Percentiles rank a stretch among this genome's conserved stretches.
These are phyloP conservation scores for Phytopythium vexans DNA, from an alignment of 352 stramenopile genomes.

Conservation along the genomic window DNA sequence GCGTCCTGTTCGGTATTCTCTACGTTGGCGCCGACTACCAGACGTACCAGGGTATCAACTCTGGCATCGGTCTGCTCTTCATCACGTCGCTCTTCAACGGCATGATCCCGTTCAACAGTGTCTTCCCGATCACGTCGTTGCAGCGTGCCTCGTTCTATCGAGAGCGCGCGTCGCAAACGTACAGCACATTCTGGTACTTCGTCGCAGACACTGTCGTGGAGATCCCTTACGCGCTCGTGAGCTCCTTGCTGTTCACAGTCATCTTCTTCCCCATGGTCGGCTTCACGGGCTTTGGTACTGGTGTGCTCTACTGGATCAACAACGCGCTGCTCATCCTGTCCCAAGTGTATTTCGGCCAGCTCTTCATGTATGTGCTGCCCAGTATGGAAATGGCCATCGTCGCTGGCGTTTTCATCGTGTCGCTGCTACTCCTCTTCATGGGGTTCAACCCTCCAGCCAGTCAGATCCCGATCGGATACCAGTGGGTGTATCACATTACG, in stretches of 20 bases:
- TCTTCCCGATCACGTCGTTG: conserved; percentile 66
- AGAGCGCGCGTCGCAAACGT: conserved; percentile 62
- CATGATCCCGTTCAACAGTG: conserved; percentile 60
- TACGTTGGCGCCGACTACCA: conserved; percentile 34
- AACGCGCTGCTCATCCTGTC: conserved; percentile 25
- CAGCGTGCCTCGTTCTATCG: conserved; percentile 76
- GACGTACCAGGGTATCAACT: conserved; percentile 38
- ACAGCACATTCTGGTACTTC: conserved; percentile 49
- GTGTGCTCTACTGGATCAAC: conserved; percentile 26
- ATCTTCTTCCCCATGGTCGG: conserved; percentile 32
- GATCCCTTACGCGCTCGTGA: conserved; percentile 29
- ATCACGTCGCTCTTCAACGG: conserved; percentile 75
- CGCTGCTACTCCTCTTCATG: conserved; percentile 16
- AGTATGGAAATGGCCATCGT: not conserved
- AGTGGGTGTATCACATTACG: conserved; percentile 13
- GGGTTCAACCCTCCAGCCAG: conserved; percentile 2
- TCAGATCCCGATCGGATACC: conserved; percentile 4
- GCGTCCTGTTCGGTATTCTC: conserved; percentile 62
- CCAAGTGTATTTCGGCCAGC: conserved; percentile 13
- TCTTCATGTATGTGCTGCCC: too few species aligned
- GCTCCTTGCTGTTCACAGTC: conserved; percentile 24
- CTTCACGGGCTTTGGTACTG: conserved; percentile 23
- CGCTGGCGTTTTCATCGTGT: conserved; percentile 9
- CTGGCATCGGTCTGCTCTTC: conserved; percentile 31
- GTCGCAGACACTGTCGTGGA: conserved; percentile 34